Base-by-base conservation (phyloP, 2,329 filamentous ascomycete genomes). In the Alternaria burnsii region DNA sequence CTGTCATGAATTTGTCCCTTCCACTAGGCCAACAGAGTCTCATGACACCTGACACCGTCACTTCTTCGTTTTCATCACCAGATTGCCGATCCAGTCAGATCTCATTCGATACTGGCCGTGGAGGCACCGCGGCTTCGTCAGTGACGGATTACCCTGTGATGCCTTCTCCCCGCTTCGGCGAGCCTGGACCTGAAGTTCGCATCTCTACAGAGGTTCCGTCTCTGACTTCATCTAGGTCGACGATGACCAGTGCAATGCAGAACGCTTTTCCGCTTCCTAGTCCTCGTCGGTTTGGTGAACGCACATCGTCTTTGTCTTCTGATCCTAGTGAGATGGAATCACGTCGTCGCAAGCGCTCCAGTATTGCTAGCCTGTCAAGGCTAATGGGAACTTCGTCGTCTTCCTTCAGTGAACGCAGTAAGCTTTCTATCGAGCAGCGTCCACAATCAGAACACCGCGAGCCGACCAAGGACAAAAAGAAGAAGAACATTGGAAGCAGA, bases 161-260 rank as follows among this genome's bases (percentile, higher is more conserved):
- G 73, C 88, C 89, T 59, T 92, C 90, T 3, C 81, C 91, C 32
- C 82, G 91, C 6, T 86, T 92, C 77, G 90, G 90, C 54, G 91
- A 93, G 65, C 90, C 89, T 20, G 89, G 89, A 0, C 91, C 90
- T 0, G 90, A 93, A 69, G 81, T 85, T 68, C 87, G 91, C 47
- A 86, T 90, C 36, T 94, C 91, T 32, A 89, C 91, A 64, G 91
- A 92, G 67, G 88, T 92, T 14, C 90, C 91, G 3, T 93, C 91
- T 2, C 79, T 89, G 65, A 91, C 90, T 1, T 93, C 90, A 72
- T 92, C 89, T 72, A 88, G 90, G 67, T 93, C 91, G 10, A 92
- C 90, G 10, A 92, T 90, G 86, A 90, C 83, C 18, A 86, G 89
- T 7, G 86, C 88, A 46, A 88, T 91, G 67, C 91, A 90, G 69